phyloP scores from a whole-genome alignment of 164 flowering plant genomes.

The Euptelea pleiosperma region DNA sequence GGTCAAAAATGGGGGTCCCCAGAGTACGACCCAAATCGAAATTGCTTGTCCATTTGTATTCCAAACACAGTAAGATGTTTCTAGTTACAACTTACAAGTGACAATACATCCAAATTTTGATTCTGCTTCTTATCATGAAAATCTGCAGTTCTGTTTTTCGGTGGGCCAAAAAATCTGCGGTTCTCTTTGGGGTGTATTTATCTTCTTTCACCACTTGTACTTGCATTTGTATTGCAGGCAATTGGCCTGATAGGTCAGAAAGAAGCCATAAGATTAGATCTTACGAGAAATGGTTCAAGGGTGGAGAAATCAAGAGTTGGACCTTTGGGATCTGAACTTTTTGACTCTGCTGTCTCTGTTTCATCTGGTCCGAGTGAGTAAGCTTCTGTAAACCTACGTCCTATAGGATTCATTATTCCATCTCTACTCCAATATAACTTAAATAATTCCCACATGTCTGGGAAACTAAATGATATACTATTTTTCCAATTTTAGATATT shows the following conservation, averaged over 20 bases:
- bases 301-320: slow-evolving; percentile 81
- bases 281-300: slow-evolving; percentile 37
- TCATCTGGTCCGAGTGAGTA: slow-evolving; percentile 73
- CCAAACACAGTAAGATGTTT: too few relatives aligned
- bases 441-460: too few relatives aligned
- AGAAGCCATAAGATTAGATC: slow-evolving; percentile 55
- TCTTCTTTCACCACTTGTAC: neutral
- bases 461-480: too few relatives aligned
- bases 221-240: slow-evolving; percentile 35
- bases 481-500: too few relatives aligned
- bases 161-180: neutral
- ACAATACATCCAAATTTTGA: too few relatives aligned
- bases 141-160: too few relatives aligned
- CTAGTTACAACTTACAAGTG: too few relatives aligned
- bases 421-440: too few relatives aligned
- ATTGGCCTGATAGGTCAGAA: slow-evolving; percentile 41
- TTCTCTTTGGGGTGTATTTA: neutral
- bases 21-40: too few relatives aligned
- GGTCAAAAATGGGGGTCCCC: too few relatives aligned
- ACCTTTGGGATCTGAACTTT: slow-evolving; percentile 59
- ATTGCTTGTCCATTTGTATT: too few relatives aligned
- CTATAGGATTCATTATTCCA: neutral
- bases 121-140: neutral
- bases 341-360: slow-evolving; percentile 81
- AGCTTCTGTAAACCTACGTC: slow-evolving; percentile 28